Evolutionary conservation across 2,329 filamentous ascomycete species (phyloP).

Genomic region (Elsinoe australis): DNA sequence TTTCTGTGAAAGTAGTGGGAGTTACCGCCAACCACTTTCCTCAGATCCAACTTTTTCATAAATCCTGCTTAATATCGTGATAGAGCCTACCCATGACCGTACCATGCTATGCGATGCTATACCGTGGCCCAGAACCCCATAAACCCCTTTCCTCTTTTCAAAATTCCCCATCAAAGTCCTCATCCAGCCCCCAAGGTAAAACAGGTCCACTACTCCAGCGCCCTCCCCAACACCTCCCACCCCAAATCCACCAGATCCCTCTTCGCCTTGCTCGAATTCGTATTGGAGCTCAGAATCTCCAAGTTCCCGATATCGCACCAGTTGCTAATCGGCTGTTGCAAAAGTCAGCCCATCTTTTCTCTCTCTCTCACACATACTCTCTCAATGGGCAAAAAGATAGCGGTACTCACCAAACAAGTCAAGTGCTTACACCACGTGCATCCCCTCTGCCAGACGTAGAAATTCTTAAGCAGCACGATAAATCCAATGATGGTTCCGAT

Average conservation of each 20-base stretch:
- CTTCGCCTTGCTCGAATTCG: no score
- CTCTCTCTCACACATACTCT: neutral
- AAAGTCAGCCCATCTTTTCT: neutral
- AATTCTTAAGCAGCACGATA: slow-evolving; percentile 80
- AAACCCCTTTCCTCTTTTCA: neutral
- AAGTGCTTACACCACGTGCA: slow-evolving; percentile 95
- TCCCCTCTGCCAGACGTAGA: slow-evolving; percentile 68
- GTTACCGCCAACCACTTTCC: no score
- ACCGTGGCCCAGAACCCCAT: no score
- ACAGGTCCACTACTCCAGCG: no score
- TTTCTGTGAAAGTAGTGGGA: no score
- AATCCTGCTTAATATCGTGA: no score
- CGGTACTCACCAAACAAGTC: slow-evolving; percentile 72
- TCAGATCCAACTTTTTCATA: no score
- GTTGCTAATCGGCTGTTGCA: slow-evolving; percentile 51
- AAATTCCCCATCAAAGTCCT: neutral
- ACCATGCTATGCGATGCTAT: no score
- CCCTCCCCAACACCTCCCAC: neutral
- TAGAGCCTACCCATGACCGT: no score
- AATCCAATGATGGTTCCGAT: slow-evolving; percentile 78
- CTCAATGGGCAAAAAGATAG: no score
- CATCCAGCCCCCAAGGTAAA: no score
- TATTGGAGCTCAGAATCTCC: slow-evolving; percentile 31
- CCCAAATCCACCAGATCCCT: neutral
- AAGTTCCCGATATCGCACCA: slow-evolving; percentile 54